Conservation (phyloP, 192 early-diverging fungal genomes). For the Coemansia biformis region DNA sequence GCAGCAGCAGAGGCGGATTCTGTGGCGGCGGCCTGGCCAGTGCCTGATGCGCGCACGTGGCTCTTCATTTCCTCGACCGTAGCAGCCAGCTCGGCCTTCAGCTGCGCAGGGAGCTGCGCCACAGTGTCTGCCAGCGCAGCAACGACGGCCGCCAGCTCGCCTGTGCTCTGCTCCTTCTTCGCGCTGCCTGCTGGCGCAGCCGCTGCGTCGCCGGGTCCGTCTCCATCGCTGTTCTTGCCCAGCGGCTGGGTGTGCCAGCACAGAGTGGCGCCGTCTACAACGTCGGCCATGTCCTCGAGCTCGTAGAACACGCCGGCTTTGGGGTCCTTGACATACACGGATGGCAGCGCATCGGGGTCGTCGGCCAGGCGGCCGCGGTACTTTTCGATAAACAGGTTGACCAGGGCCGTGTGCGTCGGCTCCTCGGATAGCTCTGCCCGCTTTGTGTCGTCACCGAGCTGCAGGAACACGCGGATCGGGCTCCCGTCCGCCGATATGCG, state of each 20-base stretch:
- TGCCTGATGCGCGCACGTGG: not conserved
- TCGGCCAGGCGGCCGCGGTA: slow-evolving; percentile 60
- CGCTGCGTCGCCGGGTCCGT: slow-evolving; percentile 1
- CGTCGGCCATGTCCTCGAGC: slow-evolving; percentile 59
- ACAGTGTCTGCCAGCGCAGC: slow-evolving; percentile 47
- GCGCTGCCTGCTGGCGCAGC: too few relatives aligned
- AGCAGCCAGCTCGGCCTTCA: slow-evolving; percentile 43
- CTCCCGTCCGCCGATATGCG: slow-evolving; percentile 12
- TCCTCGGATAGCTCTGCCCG: slow-evolving; percentile 53
- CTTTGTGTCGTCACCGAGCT: slow-evolving; percentile 61
- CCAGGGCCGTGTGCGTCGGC: slow-evolving; percentile 54
- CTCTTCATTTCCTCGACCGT: slow-evolving; percentile 1
- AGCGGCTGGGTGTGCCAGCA: slow-evolving; percentile 28
- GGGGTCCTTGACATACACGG: slow-evolving; percentile 63
- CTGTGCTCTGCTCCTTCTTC: slow-evolving; percentile 1
- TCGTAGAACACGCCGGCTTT: slow-evolving; percentile 57
- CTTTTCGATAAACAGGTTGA: slow-evolving; percentile 70
- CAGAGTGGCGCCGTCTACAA: slow-evolving; percentile 53
- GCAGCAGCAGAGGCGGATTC: not conserved
- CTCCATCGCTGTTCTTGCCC: not conserved
- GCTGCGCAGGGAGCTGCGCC: slow-evolving; percentile 51
- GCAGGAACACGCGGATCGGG: slow-evolving; percentile 49
- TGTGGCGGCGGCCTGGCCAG: slow-evolving; percentile 3
- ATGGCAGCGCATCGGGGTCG: slow-evolving; percentile 55
- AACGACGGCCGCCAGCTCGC: slow-evolving; percentile 5